Conservation (phyloP, 768 basidiomycete species). For the Hygrocybe punicea region DNA sequence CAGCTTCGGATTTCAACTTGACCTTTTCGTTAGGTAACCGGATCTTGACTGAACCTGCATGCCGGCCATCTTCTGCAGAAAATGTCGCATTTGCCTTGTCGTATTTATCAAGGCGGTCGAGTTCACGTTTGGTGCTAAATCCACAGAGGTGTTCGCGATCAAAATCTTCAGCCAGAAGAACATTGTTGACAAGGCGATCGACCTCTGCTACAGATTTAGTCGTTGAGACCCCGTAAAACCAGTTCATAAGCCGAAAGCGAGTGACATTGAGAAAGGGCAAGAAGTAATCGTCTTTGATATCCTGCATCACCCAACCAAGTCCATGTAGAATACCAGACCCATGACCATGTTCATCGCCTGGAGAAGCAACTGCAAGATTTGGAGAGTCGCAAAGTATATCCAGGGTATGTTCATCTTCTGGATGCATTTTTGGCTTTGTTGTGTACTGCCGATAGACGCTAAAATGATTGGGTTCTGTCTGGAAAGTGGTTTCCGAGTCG, state of each 20-base stretch:
- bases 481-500: too few relatives aligned
- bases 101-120: conserved; percentile 9
- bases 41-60: conserved; percentile 20
- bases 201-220: conserved; percentile 28
- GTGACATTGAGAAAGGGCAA: conserved; percentile 24
- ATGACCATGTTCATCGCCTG: too few relatives aligned
- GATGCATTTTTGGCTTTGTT: too few relatives aligned
- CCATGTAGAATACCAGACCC: too few relatives aligned
- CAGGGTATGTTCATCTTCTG: too few relatives aligned
- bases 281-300: conserved; percentile 1
- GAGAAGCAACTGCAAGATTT: too few relatives aligned
- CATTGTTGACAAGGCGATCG: conserved; percentile 25
- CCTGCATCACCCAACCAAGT: too few relatives aligned
- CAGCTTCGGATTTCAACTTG: conserved; percentile 11
- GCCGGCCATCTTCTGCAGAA: conserved; percentile 19
- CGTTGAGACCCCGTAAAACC: conserved; percentile 28
- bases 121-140: conserved; percentile 20
- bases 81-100: conserved; percentile 5
- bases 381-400: too few relatives aligned
- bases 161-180: conserved; percentile 12
- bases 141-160: conserved; percentile 10
- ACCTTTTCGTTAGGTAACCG: conserved; percentile 20
- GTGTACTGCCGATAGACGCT: too few relatives aligned
- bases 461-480: too few relatives aligned
- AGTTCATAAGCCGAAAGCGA: conserved; percentile 25